phyloP scores from a whole-genome alignment of 495 filamentous ascomycete genomes.

The Aspergillus diversus region DNA sequence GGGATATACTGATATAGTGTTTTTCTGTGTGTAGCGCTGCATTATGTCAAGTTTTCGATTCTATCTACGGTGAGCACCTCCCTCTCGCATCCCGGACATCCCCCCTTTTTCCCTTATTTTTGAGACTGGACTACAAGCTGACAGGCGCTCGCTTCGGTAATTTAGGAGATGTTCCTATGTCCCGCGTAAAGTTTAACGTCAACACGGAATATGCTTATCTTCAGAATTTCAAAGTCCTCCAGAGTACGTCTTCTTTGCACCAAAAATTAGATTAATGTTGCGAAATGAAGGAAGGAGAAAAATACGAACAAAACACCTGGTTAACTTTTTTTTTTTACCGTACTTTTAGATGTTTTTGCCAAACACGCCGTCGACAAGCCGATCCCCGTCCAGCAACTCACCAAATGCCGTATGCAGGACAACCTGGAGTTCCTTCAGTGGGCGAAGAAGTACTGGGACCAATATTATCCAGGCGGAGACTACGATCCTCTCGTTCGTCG shows the following conservation, averaged over 20 bases:
- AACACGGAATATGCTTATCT: conserved; percentile 97
- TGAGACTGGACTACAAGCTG: conserved; percentile 12
- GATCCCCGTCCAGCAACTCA: conserved; percentile 82
- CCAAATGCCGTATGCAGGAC: conserved; percentile 99
- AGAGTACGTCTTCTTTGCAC: conserved; percentile 65
- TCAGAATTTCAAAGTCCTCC: conserved; percentile 95
- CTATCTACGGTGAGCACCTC: conserved; percentile 72
- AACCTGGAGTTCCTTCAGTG: conserved; percentile 99
- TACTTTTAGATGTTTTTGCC: conserved; percentile 72
- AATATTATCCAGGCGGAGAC: conserved; percentile 94
- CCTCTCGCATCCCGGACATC: not conserved
- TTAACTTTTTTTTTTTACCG: conserved; percentile 5
- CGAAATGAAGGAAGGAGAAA: not conserved
- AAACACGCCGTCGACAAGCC: conserved; percentile 84
- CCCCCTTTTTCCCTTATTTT: conserved; percentile 8
- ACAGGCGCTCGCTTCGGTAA: conserved; percentile 22
- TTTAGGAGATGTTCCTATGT: conserved; percentile 90
- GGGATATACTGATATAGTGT: conserved; percentile 28
- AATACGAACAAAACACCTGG: conserved; percentile 1
- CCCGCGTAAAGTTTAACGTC: conserved; percentile 95
- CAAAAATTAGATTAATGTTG: not conserved
- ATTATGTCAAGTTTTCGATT: conserved; percentile 94
- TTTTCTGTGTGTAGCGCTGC: conserved; percentile 68
- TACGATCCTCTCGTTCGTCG: conserved; percentile 88
- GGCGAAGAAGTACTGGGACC: conserved; percentile 95